Base-by-base conservation (phyloP, 192 early-diverging fungal genomes). In the Ambispora gerdemannii region DNA sequence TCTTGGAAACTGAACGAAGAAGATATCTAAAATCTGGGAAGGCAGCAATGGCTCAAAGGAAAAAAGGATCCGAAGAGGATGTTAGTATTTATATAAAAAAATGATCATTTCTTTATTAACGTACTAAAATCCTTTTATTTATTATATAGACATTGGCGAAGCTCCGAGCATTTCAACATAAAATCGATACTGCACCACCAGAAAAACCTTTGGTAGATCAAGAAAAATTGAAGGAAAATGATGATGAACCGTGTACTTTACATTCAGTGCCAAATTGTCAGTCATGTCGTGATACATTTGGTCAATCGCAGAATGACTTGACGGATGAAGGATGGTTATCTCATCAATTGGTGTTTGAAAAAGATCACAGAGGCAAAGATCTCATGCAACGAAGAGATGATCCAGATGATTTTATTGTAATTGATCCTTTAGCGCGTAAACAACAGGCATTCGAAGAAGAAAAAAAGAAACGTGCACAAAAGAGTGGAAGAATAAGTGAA, bases 341-440 rank as follows among this genome's bases (percentile, higher is more conserved):
- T 11, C 90, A 93, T 63, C 84, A 83, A 17, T 81, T 97, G 4
- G 80, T 86, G 3, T 95, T 94, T 77, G 81, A 80, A 72, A 92
- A 89, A 67, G 88, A 92, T 74, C 70, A 79, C 27, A 83, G 81
- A 35, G 86, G 83, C 33, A 84, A 82, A 33, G 86, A 87, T 62
- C 59, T 83, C 24, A 78, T 78, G 68, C 78, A 77, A 55, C 80
- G 77, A 67, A 79, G 75, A 47, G 86, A 77, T 63, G 85, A 77
- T 15, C 80, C 83, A 0, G 81, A 89, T 60, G 89, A 89, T 63
- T 89, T 86, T 73, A 76, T 87, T 3, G 88, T 89, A 30, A 87
- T 89, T 70, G 89, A 91, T 72, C 88, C 89, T 4, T 60, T 77
- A 52, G 79, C 47, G 1, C 50, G 76, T 0, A 76, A 80, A 31